Evolutionary conservation across 306 rosid genomes (phyloP), one percentile per base, ranked within the genome.

Genomic region (Adenanthera pavonina): DNA sequence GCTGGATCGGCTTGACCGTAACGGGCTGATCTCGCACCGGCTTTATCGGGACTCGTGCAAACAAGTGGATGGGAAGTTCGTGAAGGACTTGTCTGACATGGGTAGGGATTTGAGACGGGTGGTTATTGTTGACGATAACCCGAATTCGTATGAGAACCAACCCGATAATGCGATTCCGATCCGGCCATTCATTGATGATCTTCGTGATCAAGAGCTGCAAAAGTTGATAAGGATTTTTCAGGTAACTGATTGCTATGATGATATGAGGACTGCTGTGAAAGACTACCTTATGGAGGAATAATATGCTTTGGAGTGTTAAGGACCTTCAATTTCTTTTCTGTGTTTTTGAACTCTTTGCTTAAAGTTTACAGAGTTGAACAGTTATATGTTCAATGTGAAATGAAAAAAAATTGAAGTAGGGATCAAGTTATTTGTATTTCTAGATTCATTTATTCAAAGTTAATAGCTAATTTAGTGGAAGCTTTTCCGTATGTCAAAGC

Each of bases 71-170:
- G 98, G 97, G 80, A 91, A 78, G 88, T 87, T 86, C 0, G 97
- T 95, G 59, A 95, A 95, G 92, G 98, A 95, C 59, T 72, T 95
- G 80, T 65, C 90, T 0, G 82, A 76, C 1, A 51, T 83, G 69
- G 98, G 97, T 13, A 80, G 97, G 78, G 97, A 95, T 56, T 76
- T 95, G 85, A 82, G 82, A 15, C 83, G 85, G 19, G 94, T 82
- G 4, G 94, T 93, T 4, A 89, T 95, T 10, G 93, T 95, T 6
- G 99, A 95, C 17, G 99, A 95, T 17, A 95, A 95, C 74, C 99
- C 99, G 2, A 92, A 88, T 64, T 89, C 97, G 0, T 93, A 87
- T 15, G 25, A 71, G 36, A 54, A 85, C 1, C 99, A 95, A 76
- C 99, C 99, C 11, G 90, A 85, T 30, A 95, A 95, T 5, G 99